Percentiles rank a stretch among this genome's conserved stretches.
Evolutionary conservation across 2,329 filamentous ascomycete genomes (phyloP).

Genomic region (Diaporthe sp.): DNA sequence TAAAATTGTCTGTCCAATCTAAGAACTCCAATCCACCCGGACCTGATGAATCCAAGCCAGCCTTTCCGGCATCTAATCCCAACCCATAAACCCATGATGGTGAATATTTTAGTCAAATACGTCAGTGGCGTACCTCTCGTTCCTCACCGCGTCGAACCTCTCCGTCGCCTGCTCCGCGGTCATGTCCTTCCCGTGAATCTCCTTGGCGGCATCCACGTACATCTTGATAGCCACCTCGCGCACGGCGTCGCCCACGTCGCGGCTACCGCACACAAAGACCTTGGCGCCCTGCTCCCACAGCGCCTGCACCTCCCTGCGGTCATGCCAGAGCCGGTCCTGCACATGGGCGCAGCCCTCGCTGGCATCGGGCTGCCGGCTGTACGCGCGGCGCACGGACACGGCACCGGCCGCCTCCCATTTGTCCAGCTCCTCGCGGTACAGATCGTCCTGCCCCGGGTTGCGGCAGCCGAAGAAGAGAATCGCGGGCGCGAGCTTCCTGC

Average conservation of each 20-base stretch:
- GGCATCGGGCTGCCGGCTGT: conserved; percentile 64
- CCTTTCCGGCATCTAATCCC: not conserved
- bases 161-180: conserved; percentile 48
- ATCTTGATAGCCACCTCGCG: conserved; percentile 52
- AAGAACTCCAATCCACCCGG: not conserved
- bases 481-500: conserved; percentile 67
- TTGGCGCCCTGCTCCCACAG: conserved; percentile 58
- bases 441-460: conserved; percentile 64
- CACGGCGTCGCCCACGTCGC: conserved; percentile 57
- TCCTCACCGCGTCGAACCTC: conserved; percentile 65
- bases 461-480: conserved; percentile 77
- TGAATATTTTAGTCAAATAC: conserved; percentile 64
- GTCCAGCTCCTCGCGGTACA: conserved; percentile 72
- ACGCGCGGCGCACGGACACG: conserved; percentile 73
- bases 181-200: conserved; percentile 46
- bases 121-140: conserved; percentile 71
- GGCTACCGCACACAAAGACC: conserved; percentile 73
- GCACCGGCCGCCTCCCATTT: conserved; percentile 72
- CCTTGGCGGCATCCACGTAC: conserved; percentile 50
- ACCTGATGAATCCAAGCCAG: not conserved
- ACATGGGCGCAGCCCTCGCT: conserved; percentile 51
- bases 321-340: conserved; percentile 64
- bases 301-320: conserved; percentile 48
- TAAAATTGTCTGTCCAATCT: not conserved
- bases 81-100: not conserved